These are phyloP conservation scores for Cicer cuneatum DNA, from an alignment of 306 rosid genomes.

Conservation along the genomic window DNA sequence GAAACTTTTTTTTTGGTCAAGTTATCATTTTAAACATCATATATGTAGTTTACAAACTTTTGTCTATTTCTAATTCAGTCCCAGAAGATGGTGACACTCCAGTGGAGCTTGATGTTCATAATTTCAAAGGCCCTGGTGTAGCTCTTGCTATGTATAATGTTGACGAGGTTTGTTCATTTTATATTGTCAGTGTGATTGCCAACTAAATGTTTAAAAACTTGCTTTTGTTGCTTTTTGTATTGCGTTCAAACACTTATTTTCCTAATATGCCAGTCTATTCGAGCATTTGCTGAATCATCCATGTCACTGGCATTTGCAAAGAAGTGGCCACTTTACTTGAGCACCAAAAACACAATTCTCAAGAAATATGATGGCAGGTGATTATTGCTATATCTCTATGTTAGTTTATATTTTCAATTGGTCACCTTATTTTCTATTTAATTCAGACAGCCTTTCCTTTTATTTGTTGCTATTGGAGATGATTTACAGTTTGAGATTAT, in stretches of 20 bases:
- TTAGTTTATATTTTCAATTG: slow-evolving; percentile 30
- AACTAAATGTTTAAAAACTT: slow-evolving; percentile 34
- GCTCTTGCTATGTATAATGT: slow-evolving; percentile 96
- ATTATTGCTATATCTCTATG: slow-evolving; percentile 38
- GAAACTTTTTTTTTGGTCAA: background rate
- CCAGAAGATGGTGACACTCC: slow-evolving; percentile 78
- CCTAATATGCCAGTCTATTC: slow-evolving; percentile 70
- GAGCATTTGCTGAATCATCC: slow-evolving; percentile 92
- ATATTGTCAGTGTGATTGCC: slow-evolving; percentile 20
- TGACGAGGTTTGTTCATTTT: slow-evolving; percentile 75
- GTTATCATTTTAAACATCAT: slow-evolving; percentile 19
- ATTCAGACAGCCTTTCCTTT: slow-evolving; percentile 4
- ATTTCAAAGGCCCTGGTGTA: slow-evolving; percentile 90
- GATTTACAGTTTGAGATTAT: slow-evolving; percentile 40
- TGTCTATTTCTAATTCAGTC: slow-evolving; percentile 56
- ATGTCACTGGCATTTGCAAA: slow-evolving; percentile 82
- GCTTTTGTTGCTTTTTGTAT: slow-evolving; percentile 2
- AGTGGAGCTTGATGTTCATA: slow-evolving; percentile 78
- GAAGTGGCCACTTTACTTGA: slow-evolving; percentile 95
- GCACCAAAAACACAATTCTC: slow-evolving; percentile 96
- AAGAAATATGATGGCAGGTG: slow-evolving; percentile 99
- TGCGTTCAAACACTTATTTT: slow-evolving; percentile 28
- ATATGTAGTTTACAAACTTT: slow-evolving; percentile 33
- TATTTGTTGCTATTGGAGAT: slow-evolving; percentile 27
- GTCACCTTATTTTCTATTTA: slow-evolving; percentile 19